Base-by-base conservation (phyloP, 163 green algal species). In the Scenedesmus sp. region DNA sequence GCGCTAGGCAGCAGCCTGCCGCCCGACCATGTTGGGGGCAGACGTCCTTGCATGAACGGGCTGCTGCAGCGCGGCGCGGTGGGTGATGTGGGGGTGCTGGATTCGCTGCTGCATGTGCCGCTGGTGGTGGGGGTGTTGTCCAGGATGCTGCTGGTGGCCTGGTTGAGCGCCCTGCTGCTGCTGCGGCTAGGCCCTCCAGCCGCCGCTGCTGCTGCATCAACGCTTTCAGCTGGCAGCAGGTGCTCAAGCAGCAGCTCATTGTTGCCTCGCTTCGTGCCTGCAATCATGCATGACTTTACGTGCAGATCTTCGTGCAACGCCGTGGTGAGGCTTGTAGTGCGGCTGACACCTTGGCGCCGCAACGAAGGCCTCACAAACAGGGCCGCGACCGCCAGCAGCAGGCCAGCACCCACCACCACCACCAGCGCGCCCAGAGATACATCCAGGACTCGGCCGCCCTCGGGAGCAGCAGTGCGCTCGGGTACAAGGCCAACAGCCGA, bases 301-400 rank as follows among this genome's bases (percentile, higher is more conserved):
- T 20, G 37, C 84, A 89, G 24, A n/a, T 82, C 65, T 43, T 51
- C 26, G 30, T 7, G 12, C 24, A 89, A 22, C 2, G 85, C 85
- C 5, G 61, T 40, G 4, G 85, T 89, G 1, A 89, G 33, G 85
- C 85, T 89, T 1, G 68, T 30, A 42, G 3, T 83, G 61, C 85
- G 72, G 30, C 43, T 24, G 3, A 89, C 12, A 6, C 68, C n/a
- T 16, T 89, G 40, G 2, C 22, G 44, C n/a, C 68, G 43, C 40
- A 89, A 2, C 15, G 82, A 78, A 33, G 65, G 12, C 22, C n/a
- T 40, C 22, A 56, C 13, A 15, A 84, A 13, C 26, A 86, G 35
- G 30, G 35, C 46, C 2, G 53, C 70, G n/a, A 53, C 5, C 44
- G 24, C 72, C 59, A 46, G 13, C n/a, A 73, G 43, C 4, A 56